These are phyloP conservation scores for Aspergillus pseudoviridinutans DNA, from an alignment of 2,329 filamentous ascomycete genomes.

Conservation along the genomic window DNA sequence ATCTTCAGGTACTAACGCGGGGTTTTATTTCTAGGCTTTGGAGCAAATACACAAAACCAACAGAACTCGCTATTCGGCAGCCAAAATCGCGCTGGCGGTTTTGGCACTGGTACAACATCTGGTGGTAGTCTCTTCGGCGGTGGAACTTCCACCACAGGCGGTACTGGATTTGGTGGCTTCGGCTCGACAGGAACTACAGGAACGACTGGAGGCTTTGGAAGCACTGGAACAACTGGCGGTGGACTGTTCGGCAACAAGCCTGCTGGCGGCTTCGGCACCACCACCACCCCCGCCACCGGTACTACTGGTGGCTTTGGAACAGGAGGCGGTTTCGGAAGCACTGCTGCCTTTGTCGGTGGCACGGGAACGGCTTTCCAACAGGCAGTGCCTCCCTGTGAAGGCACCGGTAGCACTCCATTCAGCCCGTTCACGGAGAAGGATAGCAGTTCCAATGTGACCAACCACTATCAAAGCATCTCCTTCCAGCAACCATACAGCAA, in stretches of 20 bases:
- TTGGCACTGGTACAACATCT: constrained; percentile 27
- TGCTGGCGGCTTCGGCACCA: constrained; percentile 15
- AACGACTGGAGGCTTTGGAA: constrained; percentile 26
- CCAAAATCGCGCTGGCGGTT: constrained; percentile 28
- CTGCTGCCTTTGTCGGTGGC: constrained; percentile 32
- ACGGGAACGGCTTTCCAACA: constrained; percentile 42
- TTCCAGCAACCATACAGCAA: constrained; percentile 60
- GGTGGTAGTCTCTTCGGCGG: constrained; percentile 27
- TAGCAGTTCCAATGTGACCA: constrained; percentile 32
- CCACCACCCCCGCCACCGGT: constrained; percentile 2
- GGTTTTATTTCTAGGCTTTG: constrained; percentile 32
- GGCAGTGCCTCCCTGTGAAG: constrained; percentile 39
- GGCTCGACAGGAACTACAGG: constrained; percentile 21
- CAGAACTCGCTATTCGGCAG: constrained; percentile 34
- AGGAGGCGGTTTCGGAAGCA: constrained; percentile 24
- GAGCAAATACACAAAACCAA: constrained; percentile 30
- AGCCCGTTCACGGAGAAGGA: constrained; percentile 46
- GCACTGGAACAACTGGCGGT: constrained; percentile 18
- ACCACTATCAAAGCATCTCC: constrained; percentile 47
- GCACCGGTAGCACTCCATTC: constrained; percentile 45
- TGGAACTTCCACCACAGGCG: constrained; percentile 16
- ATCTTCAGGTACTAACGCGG: constrained; percentile 14
- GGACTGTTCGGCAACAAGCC: constrained; percentile 11
- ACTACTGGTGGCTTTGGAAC: constrained; percentile 25
- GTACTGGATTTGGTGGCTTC: constrained; percentile 23